Percentiles rank a stretch among this genome's conserved stretches.
These are phyloP conservation scores for Calonectria montana DNA, from an alignment of 2,329 filamentous ascomycete genomes.

Conservation along the genomic window DNA sequence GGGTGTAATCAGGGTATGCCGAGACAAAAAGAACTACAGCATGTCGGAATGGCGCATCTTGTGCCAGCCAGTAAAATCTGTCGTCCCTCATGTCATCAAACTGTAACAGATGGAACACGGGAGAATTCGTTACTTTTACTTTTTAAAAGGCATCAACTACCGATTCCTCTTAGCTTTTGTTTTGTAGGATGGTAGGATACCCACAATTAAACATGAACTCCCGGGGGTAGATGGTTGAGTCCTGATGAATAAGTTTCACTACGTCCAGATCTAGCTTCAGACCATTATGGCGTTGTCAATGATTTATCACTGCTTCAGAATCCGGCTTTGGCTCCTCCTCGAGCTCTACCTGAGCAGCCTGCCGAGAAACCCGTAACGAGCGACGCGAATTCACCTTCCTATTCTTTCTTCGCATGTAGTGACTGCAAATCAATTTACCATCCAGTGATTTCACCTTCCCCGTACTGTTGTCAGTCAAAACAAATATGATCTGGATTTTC, in stretches of 20 bases:
- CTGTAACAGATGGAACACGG: not conserved
- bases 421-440: not conserved
- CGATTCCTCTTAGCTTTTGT: not conserved
- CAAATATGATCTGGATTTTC: not conserved
- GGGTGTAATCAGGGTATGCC: not conserved
- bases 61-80: not conserved
- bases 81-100: not conserved
- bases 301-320: not conserved
- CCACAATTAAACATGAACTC: not conserved
- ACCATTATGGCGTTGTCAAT: too few relatives aligned
- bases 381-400: not conserved
- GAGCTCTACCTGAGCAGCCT: not conserved
- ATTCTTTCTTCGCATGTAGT: not conserved
- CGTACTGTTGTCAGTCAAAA: not conserved
- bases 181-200: not conserved
- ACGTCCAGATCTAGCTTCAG: not conserved
- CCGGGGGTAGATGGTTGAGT: not conserved
- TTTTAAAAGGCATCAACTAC: not conserved
- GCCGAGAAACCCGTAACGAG: not conserved
- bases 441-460: not conserved
- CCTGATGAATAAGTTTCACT: not conserved
- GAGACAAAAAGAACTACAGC: not conserved
- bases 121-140: not conserved
- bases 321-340: not conserved
- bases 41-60: not conserved